Percentiles rank a stretch among this genome's conserved stretches.
These are phyloP conservation scores for Russula olivacea DNA, from an alignment of 768 basidiomycete species.

Conservation along the genomic window DNA sequence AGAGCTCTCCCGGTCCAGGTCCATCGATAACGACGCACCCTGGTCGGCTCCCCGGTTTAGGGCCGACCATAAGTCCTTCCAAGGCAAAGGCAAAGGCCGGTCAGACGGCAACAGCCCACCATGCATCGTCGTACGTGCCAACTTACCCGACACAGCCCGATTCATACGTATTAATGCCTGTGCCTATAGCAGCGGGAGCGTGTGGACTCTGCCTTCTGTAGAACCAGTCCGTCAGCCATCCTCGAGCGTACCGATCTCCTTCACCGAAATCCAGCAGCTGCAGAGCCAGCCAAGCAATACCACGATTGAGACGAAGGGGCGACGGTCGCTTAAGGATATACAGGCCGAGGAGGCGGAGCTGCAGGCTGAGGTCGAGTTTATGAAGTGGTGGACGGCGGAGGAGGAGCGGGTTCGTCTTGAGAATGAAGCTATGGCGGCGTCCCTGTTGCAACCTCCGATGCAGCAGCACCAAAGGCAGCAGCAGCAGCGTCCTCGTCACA, in stretches of 20 bases:
- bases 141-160: background rate
- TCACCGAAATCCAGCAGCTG: slow-evolving; percentile 78
- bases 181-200: slow-evolving; percentile 41
- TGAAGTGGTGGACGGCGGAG: slow-evolving; percentile 86
- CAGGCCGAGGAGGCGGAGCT: slow-evolving; percentile 74
- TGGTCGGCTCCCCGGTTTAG: slow-evolving; percentile 37
- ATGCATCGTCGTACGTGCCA: slow-evolving; percentile 43
- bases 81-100: slow-evolving; percentile 28
- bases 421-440: slow-evolving; percentile 27
- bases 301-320: slow-evolving; percentile 38
- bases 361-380: slow-evolving; percentile 47
- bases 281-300: slow-evolving; percentile 53
- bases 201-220: slow-evolving; percentile 58
- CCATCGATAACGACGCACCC: background rate
- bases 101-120: slow-evolving; percentile 36
- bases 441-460: background rate
- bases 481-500: background rate
- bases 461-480: background rate
- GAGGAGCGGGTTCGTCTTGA: slow-evolving; percentile 63
- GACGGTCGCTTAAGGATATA: slow-evolving; percentile 69
- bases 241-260: slow-evolving; percentile 43
- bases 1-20: background rate
- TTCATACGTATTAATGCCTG: background rate
- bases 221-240: slow-evolving; percentile 39
- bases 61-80: slow-evolving; percentile 58